These are phyloP conservation scores for Nicotiana tabacum DNA, from an alignment of 257 asterid genomes.

Conservation along the genomic window DNA sequence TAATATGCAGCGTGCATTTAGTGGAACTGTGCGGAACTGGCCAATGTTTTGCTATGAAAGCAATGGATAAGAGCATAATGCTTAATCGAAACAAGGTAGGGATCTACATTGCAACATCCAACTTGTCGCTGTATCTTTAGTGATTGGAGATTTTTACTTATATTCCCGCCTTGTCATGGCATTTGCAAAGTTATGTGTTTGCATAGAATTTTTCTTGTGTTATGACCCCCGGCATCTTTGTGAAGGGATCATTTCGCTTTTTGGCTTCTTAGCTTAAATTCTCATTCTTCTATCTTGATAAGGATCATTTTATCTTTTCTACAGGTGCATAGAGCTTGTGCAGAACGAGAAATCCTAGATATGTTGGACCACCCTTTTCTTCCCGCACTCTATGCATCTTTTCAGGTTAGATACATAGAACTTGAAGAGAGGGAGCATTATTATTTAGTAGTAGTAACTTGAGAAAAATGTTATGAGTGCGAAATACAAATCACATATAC, in stretches of 20 bases:
- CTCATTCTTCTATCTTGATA: background rate
- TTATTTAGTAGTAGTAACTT: background rate
- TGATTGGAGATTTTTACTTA: background rate
- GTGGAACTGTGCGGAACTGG: slow-evolving; percentile 89
- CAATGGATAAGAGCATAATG: slow-evolving; percentile 95
- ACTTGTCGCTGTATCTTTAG: background rate
- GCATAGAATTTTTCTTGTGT: background rate
- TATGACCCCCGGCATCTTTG: background rate
- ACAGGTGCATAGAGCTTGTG: slow-evolving; percentile 99
- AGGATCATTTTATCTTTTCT: slow-evolving; percentile 8
- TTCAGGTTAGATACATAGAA: slow-evolving; percentile 56
- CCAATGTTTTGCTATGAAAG: slow-evolving; percentile 86
- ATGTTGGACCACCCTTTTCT: slow-evolving; percentile 98
- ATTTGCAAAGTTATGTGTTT: background rate
- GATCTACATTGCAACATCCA: background rate
- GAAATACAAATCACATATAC: background rate
- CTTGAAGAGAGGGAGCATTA: background rate
- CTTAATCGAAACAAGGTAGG: slow-evolving; percentile 87
- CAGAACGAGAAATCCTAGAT: slow-evolving; percentile 95
- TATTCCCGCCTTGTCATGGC: background rate
- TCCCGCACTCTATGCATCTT: slow-evolving; percentile 97
- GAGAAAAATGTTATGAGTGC: background rate
- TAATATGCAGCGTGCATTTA: slow-evolving; percentile 71
- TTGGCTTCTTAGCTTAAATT: background rate
- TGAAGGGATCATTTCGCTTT: background rate